Evolutionary conservation across 1,139 yeast species (phyloP), one percentile per base, ranked within the genome.

Genomic region (Starmera stellimalicola): DNA sequence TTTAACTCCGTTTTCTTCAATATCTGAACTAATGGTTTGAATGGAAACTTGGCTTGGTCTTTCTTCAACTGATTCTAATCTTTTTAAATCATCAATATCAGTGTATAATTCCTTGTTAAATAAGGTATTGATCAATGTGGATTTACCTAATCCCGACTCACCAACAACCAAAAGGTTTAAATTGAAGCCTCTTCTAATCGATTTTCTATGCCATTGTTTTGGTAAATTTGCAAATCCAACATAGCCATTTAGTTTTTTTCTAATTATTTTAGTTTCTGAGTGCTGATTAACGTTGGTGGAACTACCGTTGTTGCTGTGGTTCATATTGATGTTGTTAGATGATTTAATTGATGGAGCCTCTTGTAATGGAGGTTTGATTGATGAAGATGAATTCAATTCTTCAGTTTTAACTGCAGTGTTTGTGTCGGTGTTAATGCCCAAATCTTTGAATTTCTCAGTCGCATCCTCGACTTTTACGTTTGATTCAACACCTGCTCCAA

Each of bases 221-320:
- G 99, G 99, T 52, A 93, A 70, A 61, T 88, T 93, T 48, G 97
- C 95, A 62, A 93, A 91, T 4, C 99, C 99, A 39, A 93, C 98
- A 57, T 81, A 88, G 6, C 95, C 94, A 46, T 78, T 82, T 48
- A 88, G 73, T 53, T 84, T 84, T 48, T 94, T 78, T 50, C 81
- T 80, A 50, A 85, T 75, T 40, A 85, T 67, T 52, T 65, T 67
- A 37, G 62, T 45, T 32, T 60, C 62, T 17, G 63, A 59, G 27
- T 17, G 27, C 16, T 10, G 32, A 16, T 9, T 3, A n/a, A n/a
- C 14, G 11, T n/a, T 22, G n/a, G n/a, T n/a, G n/a, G n/a, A n/a
- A n/a, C n/a, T n/a, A n/a, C n/a, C n/a, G 25, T 22, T 22, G 25
- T 22, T 22, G 25, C 11, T 22, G n/a, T n/a, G n/a, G n/a, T n/a